phyloP scores from a whole-genome alignment of 768 basidiomycete genomes.

The Russula ochroleuca region DNA sequence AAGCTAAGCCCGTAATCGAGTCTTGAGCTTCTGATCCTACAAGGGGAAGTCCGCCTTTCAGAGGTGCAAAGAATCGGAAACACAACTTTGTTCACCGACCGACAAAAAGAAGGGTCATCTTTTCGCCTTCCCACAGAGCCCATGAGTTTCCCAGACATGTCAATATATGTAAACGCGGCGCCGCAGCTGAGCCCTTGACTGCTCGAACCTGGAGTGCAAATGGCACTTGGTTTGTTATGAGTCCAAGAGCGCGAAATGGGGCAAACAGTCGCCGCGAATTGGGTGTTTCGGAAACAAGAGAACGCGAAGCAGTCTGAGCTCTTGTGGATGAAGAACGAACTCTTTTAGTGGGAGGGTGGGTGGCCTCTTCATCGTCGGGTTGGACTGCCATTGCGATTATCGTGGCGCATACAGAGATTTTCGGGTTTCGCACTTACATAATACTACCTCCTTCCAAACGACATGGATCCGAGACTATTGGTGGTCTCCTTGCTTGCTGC shows the following conservation, averaged over 20 bases:
- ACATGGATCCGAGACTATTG: constrained; percentile 15
- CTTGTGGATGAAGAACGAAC: constrained; percentile 12
- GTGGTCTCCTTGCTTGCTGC: constrained; percentile 8
- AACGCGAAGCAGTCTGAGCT: neutral
- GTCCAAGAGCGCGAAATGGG: constrained; percentile 93
- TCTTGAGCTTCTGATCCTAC: constrained; percentile 78
- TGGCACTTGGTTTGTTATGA: constrained; percentile 87
- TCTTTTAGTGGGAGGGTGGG: constrained; percentile 15
- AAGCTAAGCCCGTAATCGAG: constrained; percentile 67
- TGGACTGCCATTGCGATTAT: constrained; percentile 10
- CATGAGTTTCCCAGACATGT: constrained; percentile 87
- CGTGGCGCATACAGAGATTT: neutral
- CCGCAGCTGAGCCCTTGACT: constrained; percentile 78
- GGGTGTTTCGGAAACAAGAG: constrained; percentile 3
- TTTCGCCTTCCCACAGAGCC: constrained; percentile 95
- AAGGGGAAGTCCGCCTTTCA: constrained; percentile 15
- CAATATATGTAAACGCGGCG: constrained; percentile 76
- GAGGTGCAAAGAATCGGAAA: neutral
- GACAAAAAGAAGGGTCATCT: constrained; percentile 89
- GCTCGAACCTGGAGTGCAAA: constrained; percentile 83
- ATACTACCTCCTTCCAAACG: neutral
- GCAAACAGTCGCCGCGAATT: constrained; percentile 59
- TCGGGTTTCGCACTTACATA: neutral
- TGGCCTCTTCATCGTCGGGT: constrained; percentile 8
- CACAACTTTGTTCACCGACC: constrained; percentile 51